Base-by-base conservation (phyloP, 2,329 filamentous ascomycete species). In the Rachicladosporium sp. region DNA sequence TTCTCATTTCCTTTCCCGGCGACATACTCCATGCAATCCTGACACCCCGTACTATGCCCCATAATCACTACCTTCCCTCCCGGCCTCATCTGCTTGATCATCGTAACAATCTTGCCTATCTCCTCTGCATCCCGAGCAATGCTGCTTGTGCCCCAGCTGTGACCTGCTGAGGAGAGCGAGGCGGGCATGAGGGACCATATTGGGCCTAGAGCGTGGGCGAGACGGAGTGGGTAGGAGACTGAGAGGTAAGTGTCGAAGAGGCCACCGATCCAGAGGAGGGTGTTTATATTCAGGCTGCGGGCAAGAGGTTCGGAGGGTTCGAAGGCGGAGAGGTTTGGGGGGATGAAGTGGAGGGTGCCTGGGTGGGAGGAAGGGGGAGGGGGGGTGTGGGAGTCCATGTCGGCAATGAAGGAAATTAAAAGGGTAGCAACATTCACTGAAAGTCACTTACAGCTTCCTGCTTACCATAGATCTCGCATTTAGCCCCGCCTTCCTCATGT, bases 1-100 rank as follows among this genome's bases (percentile, higher is more conserved):
- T 61, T 60, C 12, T 48, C 50, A 5, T 45, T 44, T 9, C 46
- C 46, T 12, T 42, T 36, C 12, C 53, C 55, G 4, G 61, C 44
- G 2, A 80, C 54, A 47, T 82, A 83, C 49, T 80, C 73, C 61
- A 82, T 69, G 9, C 76, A 67, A 53, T 82, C 78, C 56, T 83
- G 79, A 49, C 74, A 80, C 0, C 79, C 79, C 0, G 79, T 83
- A 2, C 73, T 78, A 49, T 82, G 77, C 2, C 79, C 79, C 73
- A 83, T 77, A 10, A 82, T 56, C 15, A 80, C 73, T n/a, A 82
- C 57, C 39, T 75, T 77, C 1, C 64, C 65, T 3, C 52, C 53
- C 1, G 65, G 65, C 1, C 61, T 40, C 19, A 54, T 51, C 1
- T 50, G 41, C 9, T 59, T 61, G 44, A 77, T 67, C 46, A 74